Evolutionary conservation across 306 rosid species (phyloP).

Genomic region (Crotalaria pallida): DNA sequence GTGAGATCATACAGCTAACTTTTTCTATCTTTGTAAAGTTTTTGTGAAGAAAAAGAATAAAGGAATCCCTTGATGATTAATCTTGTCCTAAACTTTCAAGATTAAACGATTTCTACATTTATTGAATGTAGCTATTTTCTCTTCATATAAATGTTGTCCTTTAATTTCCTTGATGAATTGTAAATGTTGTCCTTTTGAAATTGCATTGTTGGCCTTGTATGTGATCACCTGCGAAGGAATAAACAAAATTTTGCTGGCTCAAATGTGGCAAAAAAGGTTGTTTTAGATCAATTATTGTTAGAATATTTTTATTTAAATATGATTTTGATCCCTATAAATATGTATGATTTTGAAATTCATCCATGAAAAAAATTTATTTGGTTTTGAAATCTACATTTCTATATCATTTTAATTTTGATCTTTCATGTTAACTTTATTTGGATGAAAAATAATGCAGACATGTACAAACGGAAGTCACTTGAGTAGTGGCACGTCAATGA

Average conservation of each 20-base stretch:
- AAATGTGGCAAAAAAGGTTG: constrained; percentile 1
- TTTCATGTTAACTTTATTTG: too few relatives aligned
- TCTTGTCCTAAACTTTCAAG: not conserved
- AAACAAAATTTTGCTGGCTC: not conserved
- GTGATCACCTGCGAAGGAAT: not conserved
- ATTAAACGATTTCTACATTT: not conserved
- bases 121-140: not conserved
- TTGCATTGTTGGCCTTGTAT: not conserved
- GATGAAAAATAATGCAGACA: too few relatives aligned
- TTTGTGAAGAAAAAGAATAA: not conserved
- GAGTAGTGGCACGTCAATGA: too few relatives aligned
- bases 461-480: too few relatives aligned
- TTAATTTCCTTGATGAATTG: too few relatives aligned
- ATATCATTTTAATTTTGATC: too few relatives aligned
- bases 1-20: not conserved
- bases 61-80: not conserved
- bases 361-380: not conserved
- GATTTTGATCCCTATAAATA: too few relatives aligned
- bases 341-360: not conserved
- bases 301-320: not conserved
- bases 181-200: too few relatives aligned
- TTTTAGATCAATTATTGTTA: not conserved
- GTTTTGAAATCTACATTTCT: too few relatives aligned
- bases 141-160: too few relatives aligned
- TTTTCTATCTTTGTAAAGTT: not conserved